Percentiles rank a stretch among this genome's conserved stretches.
phyloP scores from a whole-genome alignment of 805 yeast species.

The Helenozyma baotianmanensis region DNA sequence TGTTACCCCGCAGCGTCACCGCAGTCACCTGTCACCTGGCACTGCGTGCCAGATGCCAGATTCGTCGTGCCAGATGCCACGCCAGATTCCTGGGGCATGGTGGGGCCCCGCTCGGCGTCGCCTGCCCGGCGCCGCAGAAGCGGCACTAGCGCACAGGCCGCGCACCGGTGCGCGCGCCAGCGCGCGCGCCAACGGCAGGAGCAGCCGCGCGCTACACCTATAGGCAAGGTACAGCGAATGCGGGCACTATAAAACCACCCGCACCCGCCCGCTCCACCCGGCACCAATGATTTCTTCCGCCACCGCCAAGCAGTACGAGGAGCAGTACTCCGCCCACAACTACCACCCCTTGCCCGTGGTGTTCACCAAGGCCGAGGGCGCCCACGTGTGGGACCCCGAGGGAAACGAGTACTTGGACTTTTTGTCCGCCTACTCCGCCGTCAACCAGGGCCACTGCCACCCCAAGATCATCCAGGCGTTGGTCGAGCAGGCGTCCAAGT shows the following conservation, averaged over 20 bases:
- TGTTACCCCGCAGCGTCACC: no score
- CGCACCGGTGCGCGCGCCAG: no score
- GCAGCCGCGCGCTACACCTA: constrained; percentile 13
- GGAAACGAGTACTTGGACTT: constrained; percentile 92
- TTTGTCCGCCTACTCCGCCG: constrained; percentile 92
- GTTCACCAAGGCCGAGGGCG: constrained; percentile 80
- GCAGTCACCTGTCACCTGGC: no score
- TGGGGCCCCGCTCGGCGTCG: no score
- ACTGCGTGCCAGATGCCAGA: no score
- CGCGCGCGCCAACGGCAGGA: neutral
- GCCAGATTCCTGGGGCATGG: no score
- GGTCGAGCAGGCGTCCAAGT: constrained; percentile 75
- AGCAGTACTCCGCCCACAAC: constrained; percentile 88
- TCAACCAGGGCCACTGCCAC: constrained; percentile 97
- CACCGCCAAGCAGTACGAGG: constrained; percentile 65
- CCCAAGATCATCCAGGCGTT: constrained; percentile 85
- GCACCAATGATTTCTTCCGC: constrained; percentile 47
- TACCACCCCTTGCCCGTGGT: constrained; percentile 97
- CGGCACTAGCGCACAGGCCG: no score
- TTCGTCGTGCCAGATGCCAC: no score
- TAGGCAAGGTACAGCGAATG: constrained; percentile 18
- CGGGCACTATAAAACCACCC: neutral
- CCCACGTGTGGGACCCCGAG: constrained; percentile 97
- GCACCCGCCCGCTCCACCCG: neutral
- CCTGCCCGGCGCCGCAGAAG: no score